Conservation (phyloP, 2,329 filamentous ascomycete species). For the Apiospora pterosperma region DNA sequence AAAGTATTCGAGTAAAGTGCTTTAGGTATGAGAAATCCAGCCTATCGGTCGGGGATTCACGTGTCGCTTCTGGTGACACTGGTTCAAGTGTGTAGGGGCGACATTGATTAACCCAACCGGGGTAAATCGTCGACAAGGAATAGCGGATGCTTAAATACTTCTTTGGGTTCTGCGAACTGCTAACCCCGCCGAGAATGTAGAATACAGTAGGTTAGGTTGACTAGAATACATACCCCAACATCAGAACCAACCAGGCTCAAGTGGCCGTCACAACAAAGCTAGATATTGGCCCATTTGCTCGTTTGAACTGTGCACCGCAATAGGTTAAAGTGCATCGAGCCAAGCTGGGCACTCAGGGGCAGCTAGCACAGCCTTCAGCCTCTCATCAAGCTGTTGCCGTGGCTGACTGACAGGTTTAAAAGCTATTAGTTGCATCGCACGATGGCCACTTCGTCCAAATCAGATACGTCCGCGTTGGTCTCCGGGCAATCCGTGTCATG, state of each 20-base stretch:
- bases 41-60: no score
- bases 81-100: not conserved
- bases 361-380: not conserved
- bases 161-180: not conserved
- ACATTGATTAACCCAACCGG: not conserved
- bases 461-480: not conserved
- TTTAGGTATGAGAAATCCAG: no score
- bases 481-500: not conserved
- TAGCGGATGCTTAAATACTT: no score
- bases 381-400: not conserved
- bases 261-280: not conserved
- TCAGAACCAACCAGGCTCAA: not conserved
- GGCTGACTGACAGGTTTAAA: not conserved
- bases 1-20: no score
- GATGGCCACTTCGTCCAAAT: not conserved
- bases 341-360: not conserved
- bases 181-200: not conserved
- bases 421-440: not conserved
- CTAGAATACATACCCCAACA: not conserved
- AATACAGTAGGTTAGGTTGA: no score
- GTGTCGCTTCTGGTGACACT: no score
- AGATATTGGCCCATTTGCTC: not conserved
- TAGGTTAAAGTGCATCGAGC: not conserved
- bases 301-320: not conserved
- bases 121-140: not conserved